Percentiles rank a stretch among this genome's conserved stretches.
phyloP scores from a whole-genome alignment of 345 rosid genomes.

The Heritiera fomes region DNA sequence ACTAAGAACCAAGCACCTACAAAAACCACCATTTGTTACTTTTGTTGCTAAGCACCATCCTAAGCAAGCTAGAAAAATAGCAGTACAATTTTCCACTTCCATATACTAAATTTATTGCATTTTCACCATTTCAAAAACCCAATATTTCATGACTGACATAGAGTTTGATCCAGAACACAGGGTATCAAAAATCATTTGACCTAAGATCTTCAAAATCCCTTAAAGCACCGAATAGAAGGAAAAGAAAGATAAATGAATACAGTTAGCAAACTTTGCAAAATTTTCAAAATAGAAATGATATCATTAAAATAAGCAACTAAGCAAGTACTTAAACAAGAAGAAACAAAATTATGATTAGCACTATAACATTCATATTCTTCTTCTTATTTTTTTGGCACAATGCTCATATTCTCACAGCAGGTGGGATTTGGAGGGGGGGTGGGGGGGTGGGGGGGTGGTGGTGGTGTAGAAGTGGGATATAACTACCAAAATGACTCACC shows the following conservation, averaged over 20 bases:
- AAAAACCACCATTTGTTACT: neutral
- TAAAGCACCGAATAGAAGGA: neutral
- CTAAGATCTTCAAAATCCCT: neutral
- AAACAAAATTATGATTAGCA: neutral
- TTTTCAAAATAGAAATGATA: neutral
- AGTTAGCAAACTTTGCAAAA: neutral
- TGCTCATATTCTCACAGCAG: neutral
- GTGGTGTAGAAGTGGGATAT: neutral
- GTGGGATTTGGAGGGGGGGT: neutral
- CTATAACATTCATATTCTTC: neutral
- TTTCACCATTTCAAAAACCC: neutral
- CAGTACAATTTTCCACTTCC: neutral
- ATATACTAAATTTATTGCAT: neutral
- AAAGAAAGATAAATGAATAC: neutral
- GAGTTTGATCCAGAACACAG: neutral
- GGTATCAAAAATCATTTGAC: neutral
- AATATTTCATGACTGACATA: neutral
- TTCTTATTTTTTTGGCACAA: neutral
- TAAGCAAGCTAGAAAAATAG: neutral
- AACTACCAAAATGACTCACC: slow-evolving; percentile 44
- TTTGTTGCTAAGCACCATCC: slow-evolving; percentile 2
- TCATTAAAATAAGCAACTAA: neutral
- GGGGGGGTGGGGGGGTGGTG: too few relatives aligned
- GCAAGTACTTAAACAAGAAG: neutral
- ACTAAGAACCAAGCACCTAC: neutral